Conservation (phyloP, 2,329 filamentous ascomycete species). For the Chaetomiaceae sp. region DNA sequence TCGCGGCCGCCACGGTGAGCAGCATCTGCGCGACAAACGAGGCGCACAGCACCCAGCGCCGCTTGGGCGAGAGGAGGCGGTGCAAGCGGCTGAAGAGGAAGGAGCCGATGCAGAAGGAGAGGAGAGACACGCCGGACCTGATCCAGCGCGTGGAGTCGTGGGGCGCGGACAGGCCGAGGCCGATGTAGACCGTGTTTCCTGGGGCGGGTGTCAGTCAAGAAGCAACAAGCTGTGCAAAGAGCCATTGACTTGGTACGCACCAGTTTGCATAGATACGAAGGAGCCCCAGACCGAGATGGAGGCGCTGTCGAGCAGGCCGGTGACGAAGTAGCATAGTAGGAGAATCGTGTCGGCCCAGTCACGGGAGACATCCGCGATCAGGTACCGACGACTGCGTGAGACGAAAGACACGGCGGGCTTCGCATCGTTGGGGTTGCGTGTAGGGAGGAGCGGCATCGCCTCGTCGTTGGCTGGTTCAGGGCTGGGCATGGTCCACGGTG, state of each 20-base stretch:
- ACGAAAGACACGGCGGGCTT: constrained; percentile 8
- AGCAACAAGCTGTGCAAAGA: no score
- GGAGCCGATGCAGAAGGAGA: constrained; percentile 65
- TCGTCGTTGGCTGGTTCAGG: constrained; percentile 22
- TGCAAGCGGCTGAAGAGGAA: constrained; percentile 66
- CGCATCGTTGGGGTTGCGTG: constrained; percentile 17
- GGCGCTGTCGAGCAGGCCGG: constrained; percentile 69
- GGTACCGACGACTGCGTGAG: constrained; percentile 29
- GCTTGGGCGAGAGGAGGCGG: constrained; percentile 53
- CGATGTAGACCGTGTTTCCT: constrained; percentile 75
- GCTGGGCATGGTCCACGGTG: neutral
- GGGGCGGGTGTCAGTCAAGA: neutral
- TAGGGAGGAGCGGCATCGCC: constrained; percentile 30
- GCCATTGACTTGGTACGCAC: constrained; percentile 31
- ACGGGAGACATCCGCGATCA: constrained; percentile 47
- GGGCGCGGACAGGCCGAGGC: constrained; percentile 62
- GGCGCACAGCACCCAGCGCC: constrained; percentile 57
- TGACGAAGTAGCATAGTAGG: constrained; percentile 68
- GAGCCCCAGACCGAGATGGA: constrained; percentile 72
- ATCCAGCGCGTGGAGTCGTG: constrained; percentile 54
- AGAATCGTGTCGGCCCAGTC: constrained; percentile 63
- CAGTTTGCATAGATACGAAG: constrained; percentile 81
- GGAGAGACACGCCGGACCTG: constrained; percentile 65
- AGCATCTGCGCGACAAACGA: constrained; percentile 50
- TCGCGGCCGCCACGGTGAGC: constrained; percentile 46